A percentile compares a stretch with the other conserved stretches of the same genome.
These are phyloP conservation scores for Ophiocordyceps camponoti-floridani DNA, from an alignment of 2,329 filamentous ascomycete genomes.

Conservation along the genomic window DNA sequence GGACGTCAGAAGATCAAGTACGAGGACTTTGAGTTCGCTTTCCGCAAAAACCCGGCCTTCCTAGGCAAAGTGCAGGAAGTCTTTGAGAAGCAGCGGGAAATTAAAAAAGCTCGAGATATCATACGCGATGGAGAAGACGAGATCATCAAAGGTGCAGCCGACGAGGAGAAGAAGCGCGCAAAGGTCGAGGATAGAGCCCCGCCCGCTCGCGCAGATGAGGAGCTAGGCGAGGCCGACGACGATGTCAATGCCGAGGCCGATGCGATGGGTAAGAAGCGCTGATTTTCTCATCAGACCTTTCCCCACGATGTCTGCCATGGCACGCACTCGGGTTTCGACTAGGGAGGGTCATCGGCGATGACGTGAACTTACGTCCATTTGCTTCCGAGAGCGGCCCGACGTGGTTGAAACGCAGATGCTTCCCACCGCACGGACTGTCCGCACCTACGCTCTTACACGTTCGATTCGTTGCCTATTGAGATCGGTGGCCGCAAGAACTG, in stretches of 20 bases:
- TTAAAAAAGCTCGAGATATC: slow-evolving; percentile 67
- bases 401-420: neutral
- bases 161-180: slow-evolving; percentile 21
- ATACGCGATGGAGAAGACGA: slow-evolving; percentile 50
- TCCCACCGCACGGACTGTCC: neutral
- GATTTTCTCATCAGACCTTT: slow-evolving; percentile 2
- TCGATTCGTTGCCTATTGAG: too few species aligned
- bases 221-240: slow-evolving; percentile 33
- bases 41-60: slow-evolving; percentile 70
- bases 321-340: neutral
- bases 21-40: slow-evolving; percentile 91
- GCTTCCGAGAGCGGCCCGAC: too few species aligned
- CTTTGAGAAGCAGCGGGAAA: slow-evolving; percentile 70
- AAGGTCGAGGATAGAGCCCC: slow-evolving; percentile 10
- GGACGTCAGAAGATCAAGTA: slow-evolving; percentile 94
- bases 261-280: slow-evolving; percentile 19
- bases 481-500: too few species aligned
- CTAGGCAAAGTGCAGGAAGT: slow-evolving; percentile 81
- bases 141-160: slow-evolving; percentile 33
- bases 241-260: slow-evolving; percentile 25
- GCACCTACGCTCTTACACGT: too few species aligned
- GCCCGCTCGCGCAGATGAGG: slow-evolving; percentile 24
- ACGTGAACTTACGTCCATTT: neutral
- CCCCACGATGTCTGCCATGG: neutral
- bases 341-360: neutral